Evolutionary conservation across 305 asterid genomes (phyloP).

Genomic region (Coffea humblotiana): DNA sequence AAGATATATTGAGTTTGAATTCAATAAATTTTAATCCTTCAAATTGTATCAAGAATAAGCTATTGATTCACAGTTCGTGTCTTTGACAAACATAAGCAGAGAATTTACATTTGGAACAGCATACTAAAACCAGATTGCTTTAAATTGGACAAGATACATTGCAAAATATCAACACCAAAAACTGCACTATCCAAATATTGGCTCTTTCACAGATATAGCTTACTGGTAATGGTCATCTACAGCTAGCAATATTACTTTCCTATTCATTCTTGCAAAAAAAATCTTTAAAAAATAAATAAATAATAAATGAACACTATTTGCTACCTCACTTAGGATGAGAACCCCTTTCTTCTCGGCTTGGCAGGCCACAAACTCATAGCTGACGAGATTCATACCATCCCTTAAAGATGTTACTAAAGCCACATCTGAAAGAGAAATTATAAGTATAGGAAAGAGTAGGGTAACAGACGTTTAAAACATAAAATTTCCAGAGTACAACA

Average conservation of each 20-base stretch:
- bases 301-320: not conserved
- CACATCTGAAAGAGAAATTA: slow-evolving; percentile 47
- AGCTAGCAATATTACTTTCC: not conserved
- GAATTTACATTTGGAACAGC: too few species aligned
- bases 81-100: too few species aligned
- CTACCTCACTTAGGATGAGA: slow-evolving; percentile 91
- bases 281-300: not conserved
- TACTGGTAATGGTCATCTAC: too few species aligned
- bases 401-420: slow-evolving; percentile 90
- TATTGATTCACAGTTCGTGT: too few species aligned
- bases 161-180: too few species aligned
- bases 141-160: too few species aligned
- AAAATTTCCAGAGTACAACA: not conserved
- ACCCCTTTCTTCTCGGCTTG: slow-evolving; percentile 92
- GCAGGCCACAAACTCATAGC: slow-evolving; percentile 97
- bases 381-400: slow-evolving; percentile 98
- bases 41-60: too few species aligned
- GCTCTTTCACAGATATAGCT: too few species aligned
- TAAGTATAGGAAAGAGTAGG: not conserved
- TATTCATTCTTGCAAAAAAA: not conserved
- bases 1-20: too few species aligned
- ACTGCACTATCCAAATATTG: too few species aligned
- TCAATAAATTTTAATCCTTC: too few species aligned
- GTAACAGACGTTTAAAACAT: not conserved
- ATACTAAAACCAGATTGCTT: too few species aligned